phyloP scores from a whole-genome alignment of 495 filamentous ascomycete genomes.

The Parathielavia hyrcaniae region DNA sequence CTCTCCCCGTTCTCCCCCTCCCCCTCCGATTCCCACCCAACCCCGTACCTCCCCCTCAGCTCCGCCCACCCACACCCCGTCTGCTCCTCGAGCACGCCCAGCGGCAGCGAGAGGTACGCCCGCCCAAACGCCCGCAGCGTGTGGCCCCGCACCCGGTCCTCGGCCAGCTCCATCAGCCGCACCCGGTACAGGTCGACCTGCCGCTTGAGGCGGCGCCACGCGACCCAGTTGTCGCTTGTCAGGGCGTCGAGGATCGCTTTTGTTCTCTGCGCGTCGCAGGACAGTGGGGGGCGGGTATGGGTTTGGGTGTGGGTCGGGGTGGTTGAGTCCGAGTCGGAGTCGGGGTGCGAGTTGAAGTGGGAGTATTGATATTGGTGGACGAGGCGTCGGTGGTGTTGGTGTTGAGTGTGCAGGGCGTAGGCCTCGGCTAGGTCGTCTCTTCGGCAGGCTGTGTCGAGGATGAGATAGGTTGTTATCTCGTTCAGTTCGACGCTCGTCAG shows the following conservation, averaged over 20 bases:
- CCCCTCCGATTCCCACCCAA: constrained; percentile 66
- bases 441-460: constrained; percentile 84
- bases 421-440: constrained; percentile 69
- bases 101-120: constrained; percentile 68
- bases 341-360: too few species aligned
- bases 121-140: constrained; percentile 78
- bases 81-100: constrained; percentile 56
- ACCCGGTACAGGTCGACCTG: constrained; percentile 70
- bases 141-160: constrained; percentile 59
- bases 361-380: constrained; percentile 37
- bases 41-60: constrained; percentile 55
- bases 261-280: constrained; percentile 30
- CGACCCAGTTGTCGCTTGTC: constrained; percentile 71
- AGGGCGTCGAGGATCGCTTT: constrained; percentile 63
- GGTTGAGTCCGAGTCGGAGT: too few species aligned
- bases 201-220: constrained; percentile 65
- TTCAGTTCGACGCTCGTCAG: constrained; percentile 62
- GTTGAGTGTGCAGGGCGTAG: constrained; percentile 49
- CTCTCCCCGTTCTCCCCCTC: too few species aligned
- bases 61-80: constrained; percentile 61
- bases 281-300: too few species aligned
- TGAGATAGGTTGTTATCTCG: constrained; percentile 71
- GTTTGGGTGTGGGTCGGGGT: too few species aligned
- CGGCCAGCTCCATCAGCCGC: constrained; percentile 73
- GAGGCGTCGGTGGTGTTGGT: constrained; percentile 51